These are phyloP conservation scores for Aspergillus taichungensis DNA, from an alignment of 495 filamentous ascomycete genomes.

Conservation along the genomic window DNA sequence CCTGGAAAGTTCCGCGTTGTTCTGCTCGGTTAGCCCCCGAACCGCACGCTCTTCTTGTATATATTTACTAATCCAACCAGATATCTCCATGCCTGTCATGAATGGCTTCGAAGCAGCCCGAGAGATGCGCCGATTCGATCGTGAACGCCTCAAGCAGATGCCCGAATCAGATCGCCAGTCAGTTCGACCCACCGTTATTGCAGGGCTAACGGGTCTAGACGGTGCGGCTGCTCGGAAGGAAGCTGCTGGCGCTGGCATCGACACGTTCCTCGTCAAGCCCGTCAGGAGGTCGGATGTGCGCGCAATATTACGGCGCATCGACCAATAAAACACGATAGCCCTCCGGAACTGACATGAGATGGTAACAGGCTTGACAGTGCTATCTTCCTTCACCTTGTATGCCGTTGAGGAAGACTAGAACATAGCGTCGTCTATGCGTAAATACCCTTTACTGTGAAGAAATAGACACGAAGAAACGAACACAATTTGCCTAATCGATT, in stretches of 20 bases:
- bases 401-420: no score
- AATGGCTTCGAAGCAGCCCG: constrained; percentile 74
- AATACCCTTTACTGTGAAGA: no score
- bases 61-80: constrained; percentile 36
- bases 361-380: no score
- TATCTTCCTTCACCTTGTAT: no score
- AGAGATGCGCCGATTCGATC: constrained; percentile 55
- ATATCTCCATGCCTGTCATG: constrained; percentile 80
- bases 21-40: constrained; percentile 36
- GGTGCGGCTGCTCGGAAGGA: constrained; percentile 19
- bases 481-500: no score
- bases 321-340: no score
- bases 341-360: no score
- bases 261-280: constrained; percentile 33
- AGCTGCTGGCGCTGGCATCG: constrained; percentile 28
- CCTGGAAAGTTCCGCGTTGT: constrained; percentile 31
- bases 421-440: no score
- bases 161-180: background rate
- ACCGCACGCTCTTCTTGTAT: background rate
- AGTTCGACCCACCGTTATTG: constrained; percentile 14
- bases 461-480: no score
- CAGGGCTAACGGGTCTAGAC: constrained; percentile 28
- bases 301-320: background rate
- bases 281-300: constrained; percentile 19
- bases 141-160: constrained; percentile 23